Percentiles rank a stretch among this genome's conserved stretches.
phyloP scores from a whole-genome alignment of 805 yeast genomes.

The Wickerhamomyces bisporus region DNA sequence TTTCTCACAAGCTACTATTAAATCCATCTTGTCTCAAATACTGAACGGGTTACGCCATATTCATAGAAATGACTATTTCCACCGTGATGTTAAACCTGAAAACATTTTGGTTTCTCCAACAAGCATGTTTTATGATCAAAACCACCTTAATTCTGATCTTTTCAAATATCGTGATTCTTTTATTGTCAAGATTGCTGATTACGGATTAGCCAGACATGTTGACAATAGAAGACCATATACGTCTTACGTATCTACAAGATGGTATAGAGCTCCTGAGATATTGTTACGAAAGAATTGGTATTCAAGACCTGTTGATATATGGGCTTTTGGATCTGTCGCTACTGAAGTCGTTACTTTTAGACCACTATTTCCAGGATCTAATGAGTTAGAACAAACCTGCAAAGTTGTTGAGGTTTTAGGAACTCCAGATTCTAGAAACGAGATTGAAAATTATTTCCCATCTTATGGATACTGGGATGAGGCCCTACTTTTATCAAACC shows the following conservation, averaged over 20 bases:
- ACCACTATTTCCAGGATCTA: slow-evolving; percentile 81
- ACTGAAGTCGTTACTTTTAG: slow-evolving; percentile 64
- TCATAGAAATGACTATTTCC: slow-evolving; percentile 64
- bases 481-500: slow-evolving; percentile 46
- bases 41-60: slow-evolving; percentile 78
- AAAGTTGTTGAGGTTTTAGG: slow-evolving; percentile 67
- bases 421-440: slow-evolving; percentile 45
- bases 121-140: slow-evolving; percentile 42
- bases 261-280: slow-evolving; percentile 85
- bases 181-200: slow-evolving; percentile 72
- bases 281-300: slow-evolving; percentile 57
- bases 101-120: slow-evolving; percentile 71
- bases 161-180: slow-evolving; percentile 35
- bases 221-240: slow-evolving; percentile 54
- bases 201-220: slow-evolving; percentile 67
- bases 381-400: slow-evolving; percentile 75
- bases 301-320: slow-evolving; percentile 68
- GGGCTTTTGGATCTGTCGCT: slow-evolving; percentile 85
- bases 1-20: slow-evolving; percentile 55
- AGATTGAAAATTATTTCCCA: slow-evolving; percentile 30
- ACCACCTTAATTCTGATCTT: slow-evolving; percentile 17
- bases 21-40: slow-evolving; percentile 65
- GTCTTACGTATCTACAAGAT: slow-evolving; percentile 75
- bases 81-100: slow-evolving; percentile 93
- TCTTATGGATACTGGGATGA: slow-evolving; percentile 75